These are phyloP conservation scores for Monilinia polystroma DNA, from an alignment of 2,329 filamentous ascomycete genomes.

Conservation along the genomic window DNA sequence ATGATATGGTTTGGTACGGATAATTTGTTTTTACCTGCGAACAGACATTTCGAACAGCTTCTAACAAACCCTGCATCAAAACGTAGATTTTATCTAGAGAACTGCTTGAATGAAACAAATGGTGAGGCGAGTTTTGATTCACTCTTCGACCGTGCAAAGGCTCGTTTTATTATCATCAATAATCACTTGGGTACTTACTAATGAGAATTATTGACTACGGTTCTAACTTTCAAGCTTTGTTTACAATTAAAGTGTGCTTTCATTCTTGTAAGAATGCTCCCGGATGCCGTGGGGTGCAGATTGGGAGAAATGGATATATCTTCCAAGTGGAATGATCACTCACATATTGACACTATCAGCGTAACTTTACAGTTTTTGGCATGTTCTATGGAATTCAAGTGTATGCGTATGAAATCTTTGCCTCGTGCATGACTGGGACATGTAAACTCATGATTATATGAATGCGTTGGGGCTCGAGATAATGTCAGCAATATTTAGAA, in stretches of 20 bases:
- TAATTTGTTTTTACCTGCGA: neutral
- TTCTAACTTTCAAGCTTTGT: neutral
- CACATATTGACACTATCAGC: neutral
- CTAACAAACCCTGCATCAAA: slow-evolving; percentile 13
- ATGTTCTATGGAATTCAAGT: neutral
- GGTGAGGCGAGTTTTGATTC: slow-evolving; percentile 19
- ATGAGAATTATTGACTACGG: neutral
- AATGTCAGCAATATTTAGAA: too few species aligned
- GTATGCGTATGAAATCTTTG: neutral
- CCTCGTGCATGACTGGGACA: neutral
- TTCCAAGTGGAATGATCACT: neutral
- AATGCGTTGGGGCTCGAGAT: neutral
- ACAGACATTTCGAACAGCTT: slow-evolving; percentile 6
- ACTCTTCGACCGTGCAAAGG: slow-evolving; percentile 5
- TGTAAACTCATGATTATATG: neutral
- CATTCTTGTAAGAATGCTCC: neutral
- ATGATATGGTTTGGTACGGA: neutral
- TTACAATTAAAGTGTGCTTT: neutral
- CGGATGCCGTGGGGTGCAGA: neutral
- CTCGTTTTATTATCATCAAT: neutral
- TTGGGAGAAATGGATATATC: neutral
- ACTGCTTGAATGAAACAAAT: slow-evolving; percentile 14
- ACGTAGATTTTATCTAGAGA: neutral
- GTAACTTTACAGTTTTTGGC: neutral
- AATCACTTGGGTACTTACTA: neutral